phyloP scores from a whole-genome alignment of 441 rosid species.

The Populus hybrid region DNA sequence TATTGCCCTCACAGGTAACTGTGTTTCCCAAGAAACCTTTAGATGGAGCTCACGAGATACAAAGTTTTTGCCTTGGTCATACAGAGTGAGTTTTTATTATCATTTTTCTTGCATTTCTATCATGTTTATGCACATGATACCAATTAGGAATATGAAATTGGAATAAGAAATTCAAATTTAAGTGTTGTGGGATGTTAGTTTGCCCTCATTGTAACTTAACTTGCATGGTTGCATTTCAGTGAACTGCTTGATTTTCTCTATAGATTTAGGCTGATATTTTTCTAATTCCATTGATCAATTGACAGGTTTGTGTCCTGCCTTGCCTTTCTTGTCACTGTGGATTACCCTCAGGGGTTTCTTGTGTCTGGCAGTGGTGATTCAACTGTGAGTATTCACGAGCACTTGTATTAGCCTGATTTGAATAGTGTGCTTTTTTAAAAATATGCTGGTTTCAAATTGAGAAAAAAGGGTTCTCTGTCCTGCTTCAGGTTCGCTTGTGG shows the following conservation, averaged over 20 bases:
- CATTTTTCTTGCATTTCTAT: conserved; percentile 1
- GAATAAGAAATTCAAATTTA: neutral
- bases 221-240: neutral
- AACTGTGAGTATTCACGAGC: conserved; percentile 50
- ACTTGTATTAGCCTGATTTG: conserved; percentile 2
- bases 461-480: neutral
- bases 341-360: conserved; percentile 60
- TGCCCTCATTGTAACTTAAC: neutral
- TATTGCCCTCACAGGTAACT: conserved; percentile 52
- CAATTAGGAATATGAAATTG: neutral
- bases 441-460: neutral
- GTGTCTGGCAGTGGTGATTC: conserved; percentile 97
- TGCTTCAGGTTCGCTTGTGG: conserved; percentile 82
- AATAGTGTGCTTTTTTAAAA: conserved; percentile 1
- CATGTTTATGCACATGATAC: neutral
- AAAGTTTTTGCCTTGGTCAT: conserved; percentile 93
- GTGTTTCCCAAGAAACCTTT: conserved; percentile 75
- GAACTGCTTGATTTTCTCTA: neutral
- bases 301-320: conserved; percentile 78
- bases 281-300: conserved; percentile 12
- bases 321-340: conserved; percentile 52
- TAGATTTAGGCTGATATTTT: conserved; percentile 1
- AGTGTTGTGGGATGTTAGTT: neutral
- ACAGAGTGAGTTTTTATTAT: conserved; percentile 55
- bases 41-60: conserved; percentile 90